Evolutionary conservation across 192 early-diverging fungal genomes (phyloP), one percentile per base, ranked within the genome.

Genomic region (Coemansia interrupta): DNA sequence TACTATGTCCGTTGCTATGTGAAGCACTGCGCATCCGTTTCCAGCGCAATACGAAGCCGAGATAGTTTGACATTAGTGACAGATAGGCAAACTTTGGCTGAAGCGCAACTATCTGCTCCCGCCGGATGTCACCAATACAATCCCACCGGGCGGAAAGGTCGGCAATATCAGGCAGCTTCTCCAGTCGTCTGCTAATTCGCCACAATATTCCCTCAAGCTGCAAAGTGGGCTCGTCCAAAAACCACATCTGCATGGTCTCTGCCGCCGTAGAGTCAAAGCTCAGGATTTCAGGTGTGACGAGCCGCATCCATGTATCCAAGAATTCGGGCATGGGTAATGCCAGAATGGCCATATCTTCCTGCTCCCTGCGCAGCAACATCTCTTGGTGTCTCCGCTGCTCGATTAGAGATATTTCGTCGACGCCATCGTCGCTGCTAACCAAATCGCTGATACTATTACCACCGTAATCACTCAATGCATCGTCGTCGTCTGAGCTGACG

Each of bases 131-230:
- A 8, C 32, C 32, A 36, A 36, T 36, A 36, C 10, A 3, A 36
- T 36, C 32, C 32, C 32, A 36, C 5, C 32, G 2, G 32, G 32
- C 10, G 32, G 32, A 36, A 36, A 36, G 32, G 10, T 36, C 32
- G 32, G 32, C 10, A 36, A 77, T 29, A 17, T 77, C 68, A 0
- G 73, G 73, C 64, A 64, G 64, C 54, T 77, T 77, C n/a, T 71
- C 73, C 10, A 70, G 58, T 38, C 49, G 64, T 17, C 73, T 57
- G 23, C 63, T 67, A 20, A 54, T 54, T 3, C 49, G 55, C 63
- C 68, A 70, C 15, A 46, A 17, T 10, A 38, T 20, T 1, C 32
- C 40, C 24, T 49, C 40, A 15, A 77, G 47, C 28, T 10, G 22
- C 13, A 5, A 18, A 5, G 56, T 29, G 2, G 60, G 36, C 15